Evolutionary conservation across 2,329 filamentous ascomycete genomes (phyloP).

Genomic region (Sclerotinia trifoliorum): DNA sequence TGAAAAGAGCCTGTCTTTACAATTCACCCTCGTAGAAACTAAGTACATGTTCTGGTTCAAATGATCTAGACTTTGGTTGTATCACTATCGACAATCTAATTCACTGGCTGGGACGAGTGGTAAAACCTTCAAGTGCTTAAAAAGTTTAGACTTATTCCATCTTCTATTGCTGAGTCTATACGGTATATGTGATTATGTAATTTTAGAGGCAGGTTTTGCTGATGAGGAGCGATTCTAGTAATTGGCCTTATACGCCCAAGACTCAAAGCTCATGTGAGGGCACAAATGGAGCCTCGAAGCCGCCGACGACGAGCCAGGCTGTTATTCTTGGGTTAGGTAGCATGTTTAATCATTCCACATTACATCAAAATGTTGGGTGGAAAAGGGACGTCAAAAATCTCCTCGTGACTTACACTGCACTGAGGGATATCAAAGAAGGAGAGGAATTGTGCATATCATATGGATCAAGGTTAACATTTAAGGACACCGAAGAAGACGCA

Average conservation of each 20-base stretch:
- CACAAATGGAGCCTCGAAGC: slow-evolving; percentile 46
- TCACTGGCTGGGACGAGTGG: too few relatives aligned
- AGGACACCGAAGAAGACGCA: slow-evolving; percentile 38
- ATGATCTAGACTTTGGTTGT: too few relatives aligned
- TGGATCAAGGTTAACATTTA: slow-evolving; percentile 41
- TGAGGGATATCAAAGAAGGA: slow-evolving; percentile 50
- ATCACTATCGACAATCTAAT: too few relatives aligned
- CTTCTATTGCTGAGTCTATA: background rate
- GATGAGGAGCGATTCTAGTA: slow-evolving; percentile 18
- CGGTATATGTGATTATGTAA: background rate
- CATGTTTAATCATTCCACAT: slow-evolving; percentile 57
- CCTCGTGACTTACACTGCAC: slow-evolving; percentile 50
- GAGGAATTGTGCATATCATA: slow-evolving; percentile 53
- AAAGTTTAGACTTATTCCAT: too few relatives aligned
- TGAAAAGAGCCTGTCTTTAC: too few relatives aligned
- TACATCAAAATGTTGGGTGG: slow-evolving; percentile 56
- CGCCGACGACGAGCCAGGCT: slow-evolving; percentile 8
- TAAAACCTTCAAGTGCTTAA: too few relatives aligned
- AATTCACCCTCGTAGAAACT: too few relatives aligned
- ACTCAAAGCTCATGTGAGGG: slow-evolving; percentile 29
- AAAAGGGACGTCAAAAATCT: slow-evolving; percentile 47
- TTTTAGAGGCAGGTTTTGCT: background rate
- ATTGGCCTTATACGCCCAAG: slow-evolving; percentile 24
- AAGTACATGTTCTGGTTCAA: too few relatives aligned
- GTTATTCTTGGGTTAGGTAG: slow-evolving; percentile 54